Evolutionary conservation across 345 rosid species (phyloP), one percentile per base, ranked within the genome.

Genomic region (Clausena lansium): DNA sequence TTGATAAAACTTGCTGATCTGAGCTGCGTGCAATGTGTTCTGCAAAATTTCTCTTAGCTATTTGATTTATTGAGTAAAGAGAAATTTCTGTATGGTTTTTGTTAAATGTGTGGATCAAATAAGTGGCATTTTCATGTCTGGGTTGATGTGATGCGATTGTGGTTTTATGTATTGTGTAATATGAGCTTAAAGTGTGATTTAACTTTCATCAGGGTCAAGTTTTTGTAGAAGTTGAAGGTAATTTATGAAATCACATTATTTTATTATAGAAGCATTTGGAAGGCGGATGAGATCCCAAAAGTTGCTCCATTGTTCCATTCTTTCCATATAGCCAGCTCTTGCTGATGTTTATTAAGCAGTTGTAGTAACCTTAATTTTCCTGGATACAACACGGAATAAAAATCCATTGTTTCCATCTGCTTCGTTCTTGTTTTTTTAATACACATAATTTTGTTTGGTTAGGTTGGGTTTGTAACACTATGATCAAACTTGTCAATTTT

Each of bases 11-110:
- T 22, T 57, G 39, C 47, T 58, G 65, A 77, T 71, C 71, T 60
- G 63, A 63, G 68, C 71, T 76, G 45, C 38, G 32, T 62, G 13
- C 19, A 58, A 70, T 75, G 65, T 74, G 28, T 77, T 77, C 24
- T 62, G 63, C 39, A n/a, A 6, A 65, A 30, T 70, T 58, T 27
- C 62, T 68, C 22, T 9, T 67, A 59, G 67, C 60, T 9, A 11
- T 13, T 41, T 13, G 35, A 22, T 24, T 27, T 32, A 27, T 52
- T 15, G 57, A 52, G 20, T 52, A 19, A 52, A 52, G 57, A 19
- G 39, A 60, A n/a, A 59, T 59, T 9, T 15, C 28, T 60, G 3
- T 41, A 19, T 38, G 36, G 22, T 15, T 74, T 61, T 62, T 62
- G 30, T 32, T 60, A 19, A 27, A 15, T 13, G 3, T 73, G 19